Base-by-base conservation (phyloP, 352 stramenopile genomes). In the Globisporangium mamillatum region DNA sequence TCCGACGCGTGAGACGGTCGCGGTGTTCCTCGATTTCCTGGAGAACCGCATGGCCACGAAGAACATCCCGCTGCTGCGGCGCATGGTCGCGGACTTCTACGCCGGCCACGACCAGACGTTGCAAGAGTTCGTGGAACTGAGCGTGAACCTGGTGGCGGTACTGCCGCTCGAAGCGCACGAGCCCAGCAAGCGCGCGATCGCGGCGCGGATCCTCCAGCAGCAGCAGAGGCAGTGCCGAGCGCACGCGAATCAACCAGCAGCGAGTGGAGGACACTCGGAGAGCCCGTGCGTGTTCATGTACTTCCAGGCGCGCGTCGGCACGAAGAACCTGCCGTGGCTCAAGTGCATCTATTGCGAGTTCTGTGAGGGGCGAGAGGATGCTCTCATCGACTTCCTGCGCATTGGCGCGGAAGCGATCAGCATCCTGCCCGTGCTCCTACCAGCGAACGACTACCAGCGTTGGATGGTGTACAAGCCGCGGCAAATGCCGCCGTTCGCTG, bases 261-360 rank as follows among this genome's bases (percentile, higher is more conserved):
- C 25, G 1, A 34, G n/a, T 24, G 53, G 8, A 29, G 14, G 29
- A n/a, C 29, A 25, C 12, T 24, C 25, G n/a, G 22, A 46, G 24
- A n/a, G 25, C 16, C 3, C 56, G 24, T 72, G 73, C 24, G 54
- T 75, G 7, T 74, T 78, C 36, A n/a, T 27, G 46, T 77, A 68
- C 34, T 18, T 82, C 12, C 59, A 62, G 29, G 60, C 65, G 3
- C 74, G 73, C 16, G 73, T 82, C n/a, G 66, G 57, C 22, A 80
- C 73, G n/a, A 78, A 72, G 54, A 80, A 82, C 71, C 70, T 82
- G 34, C 25, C 75, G 57, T 76, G 68, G 74, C 55, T 83, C 25
- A 41, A 68, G 12, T 59, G 73, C 16, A 72, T 83, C 38, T 79
- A 70, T 59, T 5, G 62, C 10, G 74, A 83, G 25, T 83, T 81